Evolutionary conservation across 2,329 filamentous ascomycete species (phyloP).

Genomic region (Penicillium sp.): DNA sequence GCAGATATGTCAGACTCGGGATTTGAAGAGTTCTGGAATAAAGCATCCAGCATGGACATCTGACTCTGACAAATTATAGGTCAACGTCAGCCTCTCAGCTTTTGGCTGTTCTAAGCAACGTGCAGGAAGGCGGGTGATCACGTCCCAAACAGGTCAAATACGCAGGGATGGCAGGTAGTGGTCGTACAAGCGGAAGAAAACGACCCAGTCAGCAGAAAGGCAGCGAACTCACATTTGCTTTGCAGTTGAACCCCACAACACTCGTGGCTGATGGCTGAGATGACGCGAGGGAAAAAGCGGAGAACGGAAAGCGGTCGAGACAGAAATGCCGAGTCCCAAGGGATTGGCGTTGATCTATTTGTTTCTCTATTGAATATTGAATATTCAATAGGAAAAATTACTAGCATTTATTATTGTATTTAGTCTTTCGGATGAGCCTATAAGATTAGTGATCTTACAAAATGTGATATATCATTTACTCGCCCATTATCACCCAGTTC

Average conservation of each 20-base stretch:
- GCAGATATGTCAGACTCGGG: conserved; percentile 1
- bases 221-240: conserved; percentile 1
- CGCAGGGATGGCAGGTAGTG: conserved; percentile 9
- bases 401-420: too few relatives aligned
- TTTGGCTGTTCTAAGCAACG: neutral
- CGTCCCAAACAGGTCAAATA: conserved; percentile 1
- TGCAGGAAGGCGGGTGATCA: conserved; percentile 5
- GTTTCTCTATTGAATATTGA: too few relatives aligned
- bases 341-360: too few relatives aligned
- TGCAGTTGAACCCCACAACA: conserved; percentile 14
- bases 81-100: neutral
- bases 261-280: conserved; percentile 11
- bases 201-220: conserved; percentile 1
- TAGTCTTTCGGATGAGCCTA: too few relatives aligned
- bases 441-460: too few relatives aligned
- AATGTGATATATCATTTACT: too few relatives aligned
- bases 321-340: conserved; percentile 5
- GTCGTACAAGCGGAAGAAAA: conserved; percentile 15
- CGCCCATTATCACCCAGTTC: too few relatives aligned
- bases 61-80: neutral
- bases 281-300: neutral
- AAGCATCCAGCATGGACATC: conserved; percentile 18
- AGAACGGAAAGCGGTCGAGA: conserved; percentile 14
- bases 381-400: too few relatives aligned
- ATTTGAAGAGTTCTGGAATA: conserved; percentile 13